phyloP scores from a whole-genome alignment of 257 asterid species.

The Solanum chmielewskii region DNA sequence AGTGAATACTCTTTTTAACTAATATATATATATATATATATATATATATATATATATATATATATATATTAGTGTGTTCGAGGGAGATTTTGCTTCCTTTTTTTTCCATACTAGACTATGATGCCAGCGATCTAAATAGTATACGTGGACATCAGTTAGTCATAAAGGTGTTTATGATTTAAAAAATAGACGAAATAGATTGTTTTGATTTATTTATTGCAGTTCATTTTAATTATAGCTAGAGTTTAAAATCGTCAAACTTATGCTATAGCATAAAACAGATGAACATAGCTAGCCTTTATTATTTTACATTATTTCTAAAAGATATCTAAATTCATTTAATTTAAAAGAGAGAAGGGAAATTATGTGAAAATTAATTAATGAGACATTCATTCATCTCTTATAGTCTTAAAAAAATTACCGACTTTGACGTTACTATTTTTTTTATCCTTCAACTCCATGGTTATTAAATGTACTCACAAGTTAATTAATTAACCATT shows the following conservation, averaged over 20 bases:
- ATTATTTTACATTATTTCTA: neutral
- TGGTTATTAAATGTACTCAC: neutral
- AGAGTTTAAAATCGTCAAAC: neutral
- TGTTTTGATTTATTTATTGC: neutral
- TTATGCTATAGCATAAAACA: neutral
- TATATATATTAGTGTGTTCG: neutral
- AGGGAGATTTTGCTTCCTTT: too few species aligned
- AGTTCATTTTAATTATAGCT: neutral
- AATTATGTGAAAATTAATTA: neutral
- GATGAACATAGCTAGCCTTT: neutral
- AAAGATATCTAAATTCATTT: neutral
- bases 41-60: too few species aligned
- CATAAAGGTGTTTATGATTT: too few species aligned
- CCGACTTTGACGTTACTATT: neutral
- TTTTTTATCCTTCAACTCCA: neutral
- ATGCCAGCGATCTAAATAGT: too few species aligned
- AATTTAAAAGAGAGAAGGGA: neutral
- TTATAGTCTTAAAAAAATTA: neutral
- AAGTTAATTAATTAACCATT: neutral
- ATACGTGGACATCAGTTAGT: too few species aligned
- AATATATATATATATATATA: too few species aligned
- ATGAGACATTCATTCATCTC: neutral
- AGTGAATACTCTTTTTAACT: too few species aligned
- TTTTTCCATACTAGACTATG: too few species aligned
- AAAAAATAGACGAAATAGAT: neutral